phyloP scores from a whole-genome alignment of 1,139 yeast species.

The Suhomyces panamericanus region DNA sequence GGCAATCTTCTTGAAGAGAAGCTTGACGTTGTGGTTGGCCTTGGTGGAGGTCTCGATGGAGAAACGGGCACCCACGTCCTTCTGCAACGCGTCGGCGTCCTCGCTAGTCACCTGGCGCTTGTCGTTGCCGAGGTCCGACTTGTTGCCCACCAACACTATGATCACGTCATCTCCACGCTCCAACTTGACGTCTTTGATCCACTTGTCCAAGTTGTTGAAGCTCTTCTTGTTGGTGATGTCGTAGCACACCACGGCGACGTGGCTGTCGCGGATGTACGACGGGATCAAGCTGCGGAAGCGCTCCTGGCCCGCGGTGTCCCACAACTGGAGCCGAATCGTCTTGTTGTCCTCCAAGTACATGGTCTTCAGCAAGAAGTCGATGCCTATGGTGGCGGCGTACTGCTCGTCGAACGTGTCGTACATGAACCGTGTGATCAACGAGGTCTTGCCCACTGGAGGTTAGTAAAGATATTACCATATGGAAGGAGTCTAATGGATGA shows the following conservation, averaged over 20 bases:
- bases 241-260: constrained; percentile 93
- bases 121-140: constrained; percentile 69
- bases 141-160: constrained; percentile 71
- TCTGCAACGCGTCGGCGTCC: constrained; percentile 65
- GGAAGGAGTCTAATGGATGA: no score
- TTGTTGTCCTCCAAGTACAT: constrained; percentile 60
- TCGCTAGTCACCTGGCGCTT: constrained; percentile 54
- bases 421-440: constrained; percentile 93
- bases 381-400: constrained; percentile 93
- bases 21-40: constrained; percentile 90
- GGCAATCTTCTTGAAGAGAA: constrained; percentile 86
- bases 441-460: constrained; percentile 83
- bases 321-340: constrained; percentile 50
- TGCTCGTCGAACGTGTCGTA: constrained; percentile 98
- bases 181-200: constrained; percentile 61
- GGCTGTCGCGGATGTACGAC: constrained; percentile 92
- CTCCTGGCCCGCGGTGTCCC: constrained; percentile 70
- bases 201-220: constrained; percentile 64
- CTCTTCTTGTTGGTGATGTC: constrained; percentile 86
- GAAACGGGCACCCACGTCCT: constrained; percentile 63
- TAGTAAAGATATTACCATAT: not conserved
- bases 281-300: constrained; percentile 63
- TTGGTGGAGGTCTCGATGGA: constrained; percentile 94
- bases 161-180: constrained; percentile 74
- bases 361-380: constrained; percentile 85